Percentiles rank a stretch among this genome's conserved stretches.
Conservation (phyloP, 495 filamentous ascomycete genomes). For the Lasiosphaeria miniovina region DNA sequence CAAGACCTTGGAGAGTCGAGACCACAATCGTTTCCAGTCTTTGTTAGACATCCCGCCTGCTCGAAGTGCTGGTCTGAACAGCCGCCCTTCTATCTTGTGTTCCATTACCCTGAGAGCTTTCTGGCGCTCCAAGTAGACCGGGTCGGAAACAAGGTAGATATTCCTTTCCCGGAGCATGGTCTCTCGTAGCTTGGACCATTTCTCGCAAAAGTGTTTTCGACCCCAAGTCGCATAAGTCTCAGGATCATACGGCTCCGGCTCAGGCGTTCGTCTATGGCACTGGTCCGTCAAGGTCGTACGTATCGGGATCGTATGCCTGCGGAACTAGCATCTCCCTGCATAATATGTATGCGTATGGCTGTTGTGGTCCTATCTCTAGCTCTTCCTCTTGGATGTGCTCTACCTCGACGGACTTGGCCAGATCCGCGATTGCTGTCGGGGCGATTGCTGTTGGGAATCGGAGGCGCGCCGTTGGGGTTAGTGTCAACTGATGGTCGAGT, state of each 20-base stretch:
- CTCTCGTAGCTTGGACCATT: constrained; percentile 14
- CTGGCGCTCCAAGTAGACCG: constrained; percentile 11
- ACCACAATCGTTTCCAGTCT: constrained; percentile 12
- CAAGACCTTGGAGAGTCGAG: constrained; percentile 13
- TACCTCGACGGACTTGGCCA: constrained; percentile 2
- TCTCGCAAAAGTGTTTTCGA: constrained; percentile 16
- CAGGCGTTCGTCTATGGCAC: constrained; percentile 18
- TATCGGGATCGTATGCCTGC: constrained; percentile 12
- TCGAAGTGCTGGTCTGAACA: constrained; percentile 5
- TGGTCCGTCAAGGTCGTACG: constrained; percentile 1
- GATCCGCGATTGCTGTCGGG: constrained; percentile 6
- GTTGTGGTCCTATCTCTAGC: constrained; percentile 1
- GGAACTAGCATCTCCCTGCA: constrained; percentile 6
- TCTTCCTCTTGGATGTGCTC: constrained; percentile 5
- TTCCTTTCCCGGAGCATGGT: constrained; percentile 18
- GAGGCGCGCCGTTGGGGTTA: constrained; percentile 3
- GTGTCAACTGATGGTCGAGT: constrained; percentile 7
- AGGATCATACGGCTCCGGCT: constrained; percentile 14
- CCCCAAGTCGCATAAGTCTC: constrained; percentile 15
- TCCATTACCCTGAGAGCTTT: constrained; percentile 12
- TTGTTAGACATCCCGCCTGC: constrained; percentile 2
- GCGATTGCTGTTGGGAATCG: constrained; percentile 9
- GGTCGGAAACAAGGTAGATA: constrained; percentile 6
- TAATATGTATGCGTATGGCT: constrained; percentile 1
- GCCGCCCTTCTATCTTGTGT: constrained; percentile 8